Base-by-base conservation (phyloP, 257 asterid species). In the Coffea eugenioides region DNA sequence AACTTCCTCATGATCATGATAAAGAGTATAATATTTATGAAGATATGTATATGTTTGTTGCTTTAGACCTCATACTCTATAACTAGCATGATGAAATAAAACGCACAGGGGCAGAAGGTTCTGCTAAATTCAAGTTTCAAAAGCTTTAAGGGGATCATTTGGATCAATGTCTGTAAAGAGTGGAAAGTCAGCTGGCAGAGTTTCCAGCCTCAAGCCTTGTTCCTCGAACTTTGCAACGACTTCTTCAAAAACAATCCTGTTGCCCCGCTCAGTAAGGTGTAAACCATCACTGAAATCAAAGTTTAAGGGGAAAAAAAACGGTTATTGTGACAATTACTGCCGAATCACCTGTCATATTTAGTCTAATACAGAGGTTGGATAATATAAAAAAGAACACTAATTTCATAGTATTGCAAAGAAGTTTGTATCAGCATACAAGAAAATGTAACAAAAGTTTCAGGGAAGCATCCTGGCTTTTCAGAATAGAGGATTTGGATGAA, bases 201-300 rank as follows among this genome's bases (percentile, higher is more conserved):
- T 84, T 82, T 90, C 90, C 70, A 77, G 70, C 74, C 87, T 84
- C 67, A 91, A 56, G 36, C 87, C 82, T 46, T 59, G 72, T 76
- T 93, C 88, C 81, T 59, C 84, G 13, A 93, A 85, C 83, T 48
- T 85, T 70, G 12, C 78, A 3, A 90, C 27, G 70, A 93, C 89
- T 83, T 90, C 92, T 79, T 87, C 91, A 20, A 90, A 93, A 21
- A 93, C 97, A 39, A 90, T 71, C 77, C 78, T 78, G 75, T 90
- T 92, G 14, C 98, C 98, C 7, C 77, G 61, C 51, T 49, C 65
- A 18, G 85, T 88, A 31, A 91, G 89, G 84, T 93, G 98, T 90
- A 95, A 81, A 8, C 98, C 98, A 73, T 95, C 98, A 0, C 98
- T 94, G 91, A 84, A 67, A 73, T 75, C 80, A 39, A 39, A 39